Conservation (phyloP, 2,329 filamentous ascomycete genomes). For the Tolypocladium ophioglossoides region DNA sequence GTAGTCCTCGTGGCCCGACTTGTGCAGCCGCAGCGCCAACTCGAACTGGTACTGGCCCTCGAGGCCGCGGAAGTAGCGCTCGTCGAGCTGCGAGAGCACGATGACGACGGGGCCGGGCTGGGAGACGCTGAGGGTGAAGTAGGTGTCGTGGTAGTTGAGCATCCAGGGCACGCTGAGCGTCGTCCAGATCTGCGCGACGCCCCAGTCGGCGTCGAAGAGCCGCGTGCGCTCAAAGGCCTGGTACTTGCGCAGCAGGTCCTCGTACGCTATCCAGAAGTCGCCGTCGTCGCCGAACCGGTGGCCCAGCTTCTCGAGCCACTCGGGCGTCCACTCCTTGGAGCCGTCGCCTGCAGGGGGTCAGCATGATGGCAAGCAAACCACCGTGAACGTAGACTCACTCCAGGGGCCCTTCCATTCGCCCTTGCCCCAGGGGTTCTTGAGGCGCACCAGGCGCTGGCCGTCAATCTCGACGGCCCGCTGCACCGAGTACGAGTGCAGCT, state of each 20-base stretch:
- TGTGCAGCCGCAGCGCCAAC: constrained; percentile 44
- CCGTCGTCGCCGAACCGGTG: constrained; percentile 73
- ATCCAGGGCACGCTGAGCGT: constrained; percentile 45
- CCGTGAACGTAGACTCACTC: constrained; percentile 30
- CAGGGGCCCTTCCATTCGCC: constrained; percentile 74
- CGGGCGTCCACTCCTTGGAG: constrained; percentile 73
- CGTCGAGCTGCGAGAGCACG: constrained; percentile 46
- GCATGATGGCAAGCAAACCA: neutral
- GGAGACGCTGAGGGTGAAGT: constrained; percentile 41
- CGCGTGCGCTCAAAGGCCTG: constrained; percentile 48
- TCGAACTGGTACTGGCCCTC: constrained; percentile 45
- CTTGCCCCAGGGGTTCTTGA: constrained; percentile 72
- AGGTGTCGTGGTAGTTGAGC: constrained; percentile 39
- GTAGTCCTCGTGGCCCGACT: constrained; percentile 37
- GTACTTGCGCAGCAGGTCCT: constrained; percentile 48
- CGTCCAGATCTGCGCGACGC: constrained; percentile 35
- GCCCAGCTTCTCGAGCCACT: constrained; percentile 62
- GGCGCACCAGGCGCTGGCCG: constrained; percentile 50
- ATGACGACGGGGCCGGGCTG: constrained; percentile 40
- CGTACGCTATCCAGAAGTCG: constrained; percentile 50
- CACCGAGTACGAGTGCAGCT: constrained; percentile 51
- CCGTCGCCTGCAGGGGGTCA: constrained; percentile 45
- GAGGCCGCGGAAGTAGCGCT: constrained; percentile 46
- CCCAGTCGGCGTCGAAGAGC: constrained; percentile 46
- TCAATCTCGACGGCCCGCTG: constrained; percentile 47